Conservation (phyloP, 495 filamentous ascomycete species). For the Thermothielavioides terrestris region DNA sequence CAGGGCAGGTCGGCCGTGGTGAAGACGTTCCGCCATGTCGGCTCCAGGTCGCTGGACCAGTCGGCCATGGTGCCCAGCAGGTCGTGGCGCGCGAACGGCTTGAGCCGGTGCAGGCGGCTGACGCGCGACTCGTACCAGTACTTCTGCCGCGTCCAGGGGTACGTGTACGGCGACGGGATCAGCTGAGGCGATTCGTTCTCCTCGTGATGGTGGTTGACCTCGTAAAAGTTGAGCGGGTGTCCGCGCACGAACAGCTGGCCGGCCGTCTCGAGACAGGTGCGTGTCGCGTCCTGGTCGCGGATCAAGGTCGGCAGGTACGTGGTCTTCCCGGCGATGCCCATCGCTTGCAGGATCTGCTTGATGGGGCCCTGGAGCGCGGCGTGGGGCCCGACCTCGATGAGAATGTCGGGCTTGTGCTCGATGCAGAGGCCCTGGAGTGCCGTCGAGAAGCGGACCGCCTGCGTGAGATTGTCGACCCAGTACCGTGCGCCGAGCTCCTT, state of each 20-base stretch:
- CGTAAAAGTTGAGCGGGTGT: slow-evolving; percentile 32
- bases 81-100: slow-evolving; percentile 38
- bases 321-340: slow-evolving; percentile 32
- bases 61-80: slow-evolving; percentile 37
- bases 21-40: slow-evolving; percentile 45
- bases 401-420: slow-evolving; percentile 28
- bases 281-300: slow-evolving; percentile 35
- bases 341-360: slow-evolving; percentile 46
- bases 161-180: slow-evolving; percentile 31
- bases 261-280: slow-evolving; percentile 28
- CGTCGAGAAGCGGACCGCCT: slow-evolving; percentile 41
- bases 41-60: slow-evolving; percentile 35
- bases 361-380: slow-evolving; percentile 52
- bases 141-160: slow-evolving; percentile 42
- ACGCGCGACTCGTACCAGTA: slow-evolving; percentile 44
- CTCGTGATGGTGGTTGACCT: slow-evolving; percentile 27
- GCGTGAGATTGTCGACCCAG: slow-evolving; percentile 48
- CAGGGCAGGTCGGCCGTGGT: slow-evolving; percentile 37
- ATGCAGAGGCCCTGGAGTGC: slow-evolving; percentile 29
- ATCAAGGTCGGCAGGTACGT: slow-evolving; percentile 35
- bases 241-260: slow-evolving; percentile 35
- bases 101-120: slow-evolving; percentile 38
- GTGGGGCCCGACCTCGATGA: slow-evolving; percentile 62
- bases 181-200: slow-evolving; percentile 20
- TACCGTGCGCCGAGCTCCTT: slow-evolving; percentile 37